These are phyloP conservation scores for Fusarium tanahbumbuense DNA, from an alignment of 2,329 filamentous ascomycete species.

Conservation along the genomic window DNA sequence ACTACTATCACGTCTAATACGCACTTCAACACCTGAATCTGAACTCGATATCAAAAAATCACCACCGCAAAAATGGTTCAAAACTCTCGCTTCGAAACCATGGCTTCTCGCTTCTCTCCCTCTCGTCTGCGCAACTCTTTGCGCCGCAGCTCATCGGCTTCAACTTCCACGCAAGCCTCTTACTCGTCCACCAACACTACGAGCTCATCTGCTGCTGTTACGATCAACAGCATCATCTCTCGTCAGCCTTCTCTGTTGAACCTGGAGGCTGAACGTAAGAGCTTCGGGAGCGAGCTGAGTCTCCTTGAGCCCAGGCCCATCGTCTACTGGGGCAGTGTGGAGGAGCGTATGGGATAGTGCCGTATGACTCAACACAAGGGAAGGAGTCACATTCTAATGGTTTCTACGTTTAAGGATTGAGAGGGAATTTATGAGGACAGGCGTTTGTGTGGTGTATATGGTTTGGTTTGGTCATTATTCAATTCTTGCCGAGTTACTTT, in stretches of 20 bases:
- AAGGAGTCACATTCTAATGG: slow-evolving; percentile 7
- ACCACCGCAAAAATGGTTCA: slow-evolving; percentile 32
- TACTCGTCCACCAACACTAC: slow-evolving; percentile 60
- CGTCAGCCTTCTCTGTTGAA: slow-evolving; percentile 68
- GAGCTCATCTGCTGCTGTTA: slow-evolving; percentile 58
- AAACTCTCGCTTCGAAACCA: slow-evolving; percentile 60
- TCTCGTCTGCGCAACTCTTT: slow-evolving; percentile 63
- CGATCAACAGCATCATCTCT: slow-evolving; percentile 70
- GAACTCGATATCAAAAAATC: not conserved
- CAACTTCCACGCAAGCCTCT: slow-evolving; percentile 47
- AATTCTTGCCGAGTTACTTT: slow-evolving; percentile 15
- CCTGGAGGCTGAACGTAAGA: slow-evolving; percentile 67
- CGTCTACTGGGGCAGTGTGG: slow-evolving; percentile 72
- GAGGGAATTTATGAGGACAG: slow-evolving; percentile 14
- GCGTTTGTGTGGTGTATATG: slow-evolving; percentile 22
- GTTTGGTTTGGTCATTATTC: slow-evolving; percentile 22
- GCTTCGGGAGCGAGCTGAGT: slow-evolving; percentile 64
- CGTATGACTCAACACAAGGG: slow-evolving; percentile 14
- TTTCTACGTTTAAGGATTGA: slow-evolving; percentile 4
- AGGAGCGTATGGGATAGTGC: slow-evolving; percentile 65
- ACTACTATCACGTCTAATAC: slow-evolving; percentile 6
- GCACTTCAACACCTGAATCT: not conserved
- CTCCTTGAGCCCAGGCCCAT: slow-evolving; percentile 72
- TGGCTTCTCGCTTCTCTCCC: slow-evolving; percentile 64
- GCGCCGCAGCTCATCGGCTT: slow-evolving; percentile 62